phyloP scores from a whole-genome alignment of 2,329 filamentous ascomycete genomes.

The Diaporthe aspalathi region DNA sequence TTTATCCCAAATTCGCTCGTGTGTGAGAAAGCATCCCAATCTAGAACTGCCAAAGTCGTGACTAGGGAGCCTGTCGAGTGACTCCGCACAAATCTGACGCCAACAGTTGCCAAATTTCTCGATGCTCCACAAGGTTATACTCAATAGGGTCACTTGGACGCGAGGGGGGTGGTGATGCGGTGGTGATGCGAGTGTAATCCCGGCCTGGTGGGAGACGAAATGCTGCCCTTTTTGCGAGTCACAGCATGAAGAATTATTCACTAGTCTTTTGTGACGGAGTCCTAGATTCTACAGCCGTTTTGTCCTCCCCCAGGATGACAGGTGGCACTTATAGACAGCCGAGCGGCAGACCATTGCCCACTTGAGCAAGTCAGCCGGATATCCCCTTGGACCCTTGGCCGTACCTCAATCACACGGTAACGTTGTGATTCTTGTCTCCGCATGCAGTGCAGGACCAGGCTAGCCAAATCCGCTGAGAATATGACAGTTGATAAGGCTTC shows the following conservation, averaged over 20 bases:
- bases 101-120: slow-evolving; percentile 21
- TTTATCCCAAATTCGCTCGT: slow-evolving; percentile 24
- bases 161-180: no score
- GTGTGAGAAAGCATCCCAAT: slow-evolving; percentile 22
- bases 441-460: not conserved
- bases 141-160: not conserved
- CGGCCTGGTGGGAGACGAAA: not conserved
- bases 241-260: not conserved
- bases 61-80: slow-evolving; percentile 4
- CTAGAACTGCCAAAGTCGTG: slow-evolving; percentile 12
- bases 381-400: not conserved
- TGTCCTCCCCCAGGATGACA: slow-evolving; percentile 28
- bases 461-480: slow-evolving; percentile 5
- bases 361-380: slow-evolving; percentile 11
- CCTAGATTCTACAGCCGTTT: not conserved
- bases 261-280: slow-evolving; percentile 4
- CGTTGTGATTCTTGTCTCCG: not conserved
- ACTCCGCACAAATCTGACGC: slow-evolving; percentile 21
- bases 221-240: slow-evolving; percentile 9
- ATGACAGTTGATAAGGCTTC: not conserved
- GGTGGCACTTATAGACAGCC: not conserved
- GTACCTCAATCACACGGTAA: slow-evolving; percentile 7
- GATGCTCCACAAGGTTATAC: slow-evolving; percentile 21
- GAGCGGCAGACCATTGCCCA: not conserved
- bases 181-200: no score